Evolutionary conservation across 176 grass and related monocot genomes (phyloP), one percentile per base, ranked within the genome.

Genomic region (Eragrostis nindensis): DNA sequence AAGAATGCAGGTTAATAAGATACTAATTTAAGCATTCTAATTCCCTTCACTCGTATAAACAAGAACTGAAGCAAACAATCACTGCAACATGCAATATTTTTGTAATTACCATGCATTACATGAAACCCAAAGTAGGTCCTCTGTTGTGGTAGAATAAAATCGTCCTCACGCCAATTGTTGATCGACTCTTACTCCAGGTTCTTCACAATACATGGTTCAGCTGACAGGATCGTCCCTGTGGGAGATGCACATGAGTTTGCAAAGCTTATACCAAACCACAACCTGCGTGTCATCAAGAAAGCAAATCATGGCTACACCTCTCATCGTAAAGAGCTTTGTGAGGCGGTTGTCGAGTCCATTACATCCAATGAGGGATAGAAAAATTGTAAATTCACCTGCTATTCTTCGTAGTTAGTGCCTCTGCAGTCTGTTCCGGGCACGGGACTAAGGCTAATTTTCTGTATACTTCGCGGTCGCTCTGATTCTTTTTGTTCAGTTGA

Each of bases 191-290:
- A 36, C 32, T 46, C 47, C 62, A 98, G 92, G 65, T 93, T 98
- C 38, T 90, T 94, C 57, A 92, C 80, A 40, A 62, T 98, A 81
- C 95, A 98, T 71, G 92, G 95, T 80, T 90, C 95, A 74, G 74
- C 91, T 66, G 92, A 98, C 68, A 83, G 89, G 42, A 39, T 81
- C 74, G 87, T 98, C 85, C 92, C 95, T 1, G 80, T 88, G 61
- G 79, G 83, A 88, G 95, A 98, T 89, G 92, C 95, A 41, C 77
- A 88, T 11, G 87, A 97, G 56, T 97, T 94, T 81, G 91, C 91
- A 8, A 92, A 92, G 68, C 66, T 85, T 73, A 94, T 97, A 82
- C 76, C 85, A 3, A 92, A 90, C 76, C 94, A 94, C 77, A 94
- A 97, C 7, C 60, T 94, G 66, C 54, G 65, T 73, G 77, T 98